A percentile compares a stretch with the other conserved stretches of the same genome.
Conservation (phyloP, 345 rosid genomes). For the Syzygium grande region DNA sequence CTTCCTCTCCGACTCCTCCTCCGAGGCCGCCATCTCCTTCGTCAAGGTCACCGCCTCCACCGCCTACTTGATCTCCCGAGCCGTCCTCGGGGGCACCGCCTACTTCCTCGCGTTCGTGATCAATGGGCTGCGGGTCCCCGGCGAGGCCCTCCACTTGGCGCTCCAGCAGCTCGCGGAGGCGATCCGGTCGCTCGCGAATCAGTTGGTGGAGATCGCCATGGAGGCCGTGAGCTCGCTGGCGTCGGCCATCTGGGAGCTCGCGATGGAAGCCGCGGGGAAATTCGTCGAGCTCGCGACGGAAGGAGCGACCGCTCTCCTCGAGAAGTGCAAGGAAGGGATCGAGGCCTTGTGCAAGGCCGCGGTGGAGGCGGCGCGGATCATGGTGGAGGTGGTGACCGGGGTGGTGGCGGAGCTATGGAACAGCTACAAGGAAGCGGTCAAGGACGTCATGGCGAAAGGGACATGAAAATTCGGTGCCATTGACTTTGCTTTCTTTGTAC, state of each 20-base stretch:
- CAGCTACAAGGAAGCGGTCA: constrained; percentile 22
- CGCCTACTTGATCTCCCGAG: background rate
- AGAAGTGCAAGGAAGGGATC: constrained; percentile 18
- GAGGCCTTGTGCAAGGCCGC: constrained; percentile 14
- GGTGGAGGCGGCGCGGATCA: constrained; percentile 20
- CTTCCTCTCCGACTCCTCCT: background rate
- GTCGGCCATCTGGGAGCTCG: constrained; percentile 17
- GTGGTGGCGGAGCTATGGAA: constrained; percentile 22
- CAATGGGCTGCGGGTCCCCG: constrained; percentile 19
- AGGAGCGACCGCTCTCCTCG: constrained; percentile 11
- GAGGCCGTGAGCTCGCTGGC: constrained; percentile 7
- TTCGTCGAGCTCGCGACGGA: constrained; percentile 8
- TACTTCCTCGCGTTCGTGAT: constrained; percentile 14
- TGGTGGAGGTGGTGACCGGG: constrained; percentile 21
- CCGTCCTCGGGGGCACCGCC: constrained; percentile 2
- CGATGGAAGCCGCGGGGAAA: constrained; percentile 8
- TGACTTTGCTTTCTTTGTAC: background rate
- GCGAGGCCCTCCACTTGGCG: constrained; percentile 18
- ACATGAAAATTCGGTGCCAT: background rate
- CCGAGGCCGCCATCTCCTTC: background rate
- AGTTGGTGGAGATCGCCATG: constrained; percentile 6
- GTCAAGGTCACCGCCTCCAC: background rate
- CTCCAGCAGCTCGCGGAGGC: constrained; percentile 16
- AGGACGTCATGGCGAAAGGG: constrained; percentile 20
- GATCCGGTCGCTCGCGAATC: constrained; percentile 11